Percentiles rank a stretch among this genome's conserved stretches.
phyloP scores from a whole-genome alignment of 257 asterid genomes.

The Verbena officinalis region DNA sequence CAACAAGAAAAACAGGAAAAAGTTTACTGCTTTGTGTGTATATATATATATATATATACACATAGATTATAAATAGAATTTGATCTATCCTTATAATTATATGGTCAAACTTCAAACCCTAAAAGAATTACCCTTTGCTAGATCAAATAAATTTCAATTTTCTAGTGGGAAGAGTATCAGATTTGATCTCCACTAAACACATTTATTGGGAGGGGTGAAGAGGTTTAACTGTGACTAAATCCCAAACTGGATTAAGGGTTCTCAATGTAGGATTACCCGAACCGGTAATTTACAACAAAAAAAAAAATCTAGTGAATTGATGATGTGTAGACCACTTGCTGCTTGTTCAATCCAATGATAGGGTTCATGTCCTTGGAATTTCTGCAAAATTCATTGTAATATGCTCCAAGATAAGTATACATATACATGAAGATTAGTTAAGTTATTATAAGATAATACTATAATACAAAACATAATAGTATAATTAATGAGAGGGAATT shows the following conservation, averaged over 20 bases:
- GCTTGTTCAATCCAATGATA: not conserved
- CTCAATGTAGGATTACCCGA: no score
- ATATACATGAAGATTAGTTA: no score
- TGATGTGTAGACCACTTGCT: conserved; percentile 14
- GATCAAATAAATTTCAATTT: not conserved
- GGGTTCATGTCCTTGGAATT: conserved; percentile 18
- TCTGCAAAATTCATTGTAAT: conserved; percentile 9
- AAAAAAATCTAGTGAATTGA: no score
- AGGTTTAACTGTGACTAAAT: no score
- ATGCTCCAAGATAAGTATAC: not conserved
- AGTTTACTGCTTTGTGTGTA: no score
- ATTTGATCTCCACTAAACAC: no score
- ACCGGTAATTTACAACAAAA: no score
- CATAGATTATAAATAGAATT: not conserved
- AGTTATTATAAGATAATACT: no score
- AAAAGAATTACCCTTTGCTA: not conserved
- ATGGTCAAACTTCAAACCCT: not conserved
- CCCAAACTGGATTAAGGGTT: no score
- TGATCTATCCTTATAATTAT: not conserved
- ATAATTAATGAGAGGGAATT: no score
- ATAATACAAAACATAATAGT: no score
- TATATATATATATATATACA: not conserved
- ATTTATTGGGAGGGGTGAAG: no score
- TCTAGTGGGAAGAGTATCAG: not conserved
- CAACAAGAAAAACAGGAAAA: not conserved